Percentiles rank a stretch among this genome's conserved stretches.
These are phyloP conservation scores for Boletus edulis DNA, from an alignment of 768 basidiomycete species.

Conservation along the genomic window DNA sequence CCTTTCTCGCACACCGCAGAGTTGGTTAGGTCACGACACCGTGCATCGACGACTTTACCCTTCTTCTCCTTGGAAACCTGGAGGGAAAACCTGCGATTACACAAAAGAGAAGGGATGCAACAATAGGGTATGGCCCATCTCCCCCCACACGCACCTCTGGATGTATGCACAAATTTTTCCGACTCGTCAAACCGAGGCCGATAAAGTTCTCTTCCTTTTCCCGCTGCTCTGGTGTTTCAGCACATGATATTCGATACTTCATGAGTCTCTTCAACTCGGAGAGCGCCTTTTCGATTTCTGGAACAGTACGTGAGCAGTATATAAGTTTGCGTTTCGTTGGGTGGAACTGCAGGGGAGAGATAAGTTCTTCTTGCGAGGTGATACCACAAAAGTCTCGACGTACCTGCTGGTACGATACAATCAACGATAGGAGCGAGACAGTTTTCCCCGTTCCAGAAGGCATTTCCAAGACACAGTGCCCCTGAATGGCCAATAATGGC, in stretches of 20 bases:
- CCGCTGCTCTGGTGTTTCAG: constrained; percentile 71
- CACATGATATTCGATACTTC: constrained; percentile 74
- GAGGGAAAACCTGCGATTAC: neutral
- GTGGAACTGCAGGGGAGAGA: constrained; percentile 62
- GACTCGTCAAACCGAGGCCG: constrained; percentile 90
- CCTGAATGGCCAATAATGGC: constrained; percentile 46
- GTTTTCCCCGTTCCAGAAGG: constrained; percentile 99
- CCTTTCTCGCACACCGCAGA: constrained; percentile 80
- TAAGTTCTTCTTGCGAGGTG: neutral
- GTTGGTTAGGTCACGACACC: constrained; percentile 94
- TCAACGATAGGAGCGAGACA: constrained; percentile 90
- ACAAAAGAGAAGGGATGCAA: neutral
- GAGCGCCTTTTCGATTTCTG: constrained; percentile 98
- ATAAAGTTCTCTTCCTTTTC: constrained; percentile 80
- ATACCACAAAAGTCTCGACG: constrained; percentile 22
- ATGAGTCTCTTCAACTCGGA: constrained; percentile 93
- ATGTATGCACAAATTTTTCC: constrained; percentile 95
- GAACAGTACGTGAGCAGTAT: constrained; percentile 98
- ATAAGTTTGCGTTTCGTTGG: constrained; percentile 91
- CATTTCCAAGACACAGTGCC: constrained; percentile 99
- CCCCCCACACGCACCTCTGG: constrained; percentile 64
- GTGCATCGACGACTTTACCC: constrained; percentile 94
- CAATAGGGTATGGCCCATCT: neutral
- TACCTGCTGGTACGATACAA: constrained; percentile 96
- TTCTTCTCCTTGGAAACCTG: constrained; percentile 98